Evolutionary conservation across 2,329 filamentous ascomycete genomes (phyloP).

Genomic region (Nemania sp.): DNA sequence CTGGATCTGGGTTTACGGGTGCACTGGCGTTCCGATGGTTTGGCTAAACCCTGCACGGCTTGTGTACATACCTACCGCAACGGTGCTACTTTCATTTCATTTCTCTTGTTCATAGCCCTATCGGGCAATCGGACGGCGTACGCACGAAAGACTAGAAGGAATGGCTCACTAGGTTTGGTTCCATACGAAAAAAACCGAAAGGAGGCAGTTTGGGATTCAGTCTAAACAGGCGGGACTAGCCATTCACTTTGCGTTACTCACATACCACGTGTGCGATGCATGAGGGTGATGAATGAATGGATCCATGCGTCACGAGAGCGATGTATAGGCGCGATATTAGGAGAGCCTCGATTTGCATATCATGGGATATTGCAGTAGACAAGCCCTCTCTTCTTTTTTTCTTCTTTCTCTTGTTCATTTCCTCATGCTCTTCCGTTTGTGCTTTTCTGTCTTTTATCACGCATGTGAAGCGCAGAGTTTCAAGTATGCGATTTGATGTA

Average conservation of each 20-base stretch:
- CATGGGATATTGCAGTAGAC: neutral
- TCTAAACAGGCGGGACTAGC: neutral
- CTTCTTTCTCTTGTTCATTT: too few relatives aligned
- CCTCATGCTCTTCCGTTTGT: too few relatives aligned
- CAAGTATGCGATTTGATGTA: neutral
- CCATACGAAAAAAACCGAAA: neutral
- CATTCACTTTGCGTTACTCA: neutral
- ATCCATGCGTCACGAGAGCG: slow-evolving; percentile 12
- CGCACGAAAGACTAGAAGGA: slow-evolving; percentile 5
- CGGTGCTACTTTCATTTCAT: slow-evolving; percentile 4
- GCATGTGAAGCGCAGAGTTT: slow-evolving; percentile 8
- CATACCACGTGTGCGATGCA: neutral
- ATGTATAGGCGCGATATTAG: neutral
- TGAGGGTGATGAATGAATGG: slow-evolving; percentile 12
- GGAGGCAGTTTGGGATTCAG: neutral
- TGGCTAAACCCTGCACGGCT: slow-evolving; percentile 2
- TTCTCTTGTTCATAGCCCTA: neutral
- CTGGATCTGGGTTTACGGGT: slow-evolving; percentile 2
- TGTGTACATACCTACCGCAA: slow-evolving; percentile 16
- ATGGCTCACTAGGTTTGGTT: neutral
- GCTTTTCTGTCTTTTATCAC: too few relatives aligned
- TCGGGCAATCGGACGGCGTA: neutral
- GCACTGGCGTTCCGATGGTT: slow-evolving; percentile 14
- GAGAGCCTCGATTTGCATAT: slow-evolving; percentile 9
- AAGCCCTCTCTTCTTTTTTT: neutral